Base-by-base conservation (phyloP, 768 basidiomycete genomes). In the Hortiboletus campestris region DNA sequence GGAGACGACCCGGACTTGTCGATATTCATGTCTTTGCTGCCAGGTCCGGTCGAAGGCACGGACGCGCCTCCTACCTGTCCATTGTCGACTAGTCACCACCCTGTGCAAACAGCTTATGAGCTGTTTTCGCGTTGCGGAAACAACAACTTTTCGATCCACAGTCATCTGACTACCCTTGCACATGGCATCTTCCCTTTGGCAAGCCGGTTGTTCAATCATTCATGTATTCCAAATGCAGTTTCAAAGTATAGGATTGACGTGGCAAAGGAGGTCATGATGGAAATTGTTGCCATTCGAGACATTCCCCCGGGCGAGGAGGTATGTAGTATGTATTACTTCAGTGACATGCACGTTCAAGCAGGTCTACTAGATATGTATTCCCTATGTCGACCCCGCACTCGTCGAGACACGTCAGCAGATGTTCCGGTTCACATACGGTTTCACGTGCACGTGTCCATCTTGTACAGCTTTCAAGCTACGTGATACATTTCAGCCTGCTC, bases 201-300 rank as follows among this genome's bases (percentile, higher is more conserved):
- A 2, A 92, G 91, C 63, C 78, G 89, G n/a, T 66, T 83, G 13
- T 90, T 92, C 74, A 93, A 93, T 64, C 91, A 93, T 64, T 89
- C 88, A 5, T 93, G 91, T 68, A 61, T 79, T 17, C 89, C 91
- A 2, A 91, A 89, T 60, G 86, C 87, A 16, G 81, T 80, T 25
- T 75, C 82, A 32, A 86, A 82, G 66, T 89, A 87, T 62, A 64
- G 70, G 43, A 71, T 89, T 16, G 63, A 58, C 22, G 66, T 60
- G 2, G 69, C 64, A 9, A 62, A 74, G 40, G 62, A 70, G 4
- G 78, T 82, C 3, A 58, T 58, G 13, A 87, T 92, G 85, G 79
- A 88, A 58, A 73, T 91, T 4, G 75, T 88, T 10, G 81, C 86
- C 2, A 74, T 93, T 50, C 75, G 78, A 12, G 76, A 81, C 53